Evolutionary conservation across 768 basidiomycete species (phyloP), one percentile per base, ranked within the genome.

Genomic region (Albatrellus ellisii): DNA sequence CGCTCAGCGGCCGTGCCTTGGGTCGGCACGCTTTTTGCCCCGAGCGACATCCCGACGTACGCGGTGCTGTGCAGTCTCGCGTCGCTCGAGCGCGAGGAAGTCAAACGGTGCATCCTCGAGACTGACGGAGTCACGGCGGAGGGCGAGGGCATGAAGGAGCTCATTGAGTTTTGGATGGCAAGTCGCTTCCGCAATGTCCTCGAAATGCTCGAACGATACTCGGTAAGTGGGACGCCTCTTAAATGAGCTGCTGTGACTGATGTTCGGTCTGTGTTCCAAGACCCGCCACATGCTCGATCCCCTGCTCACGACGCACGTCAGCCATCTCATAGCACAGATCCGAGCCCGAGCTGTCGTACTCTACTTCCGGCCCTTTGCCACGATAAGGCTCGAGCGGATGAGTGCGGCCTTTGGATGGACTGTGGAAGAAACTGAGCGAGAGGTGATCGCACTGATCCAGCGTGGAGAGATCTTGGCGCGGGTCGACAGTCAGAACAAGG

Each of bases 401-500:
- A 78, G 82, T 27, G 57, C 62, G 2, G 88, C 90, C 8, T 94
- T 97, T 53, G 91, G 90, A 2, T 81, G 84, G 77, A 66, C 68
- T 0, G 61, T 84, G 6, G 74, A 75, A 3, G 73, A 80, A 46
- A 75, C 87, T 24, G 79, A 87, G 57, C 61, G 62, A 27, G 73
- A 82, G 45, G 77, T 95, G 17, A 82, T 91, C 12, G 59, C 61
- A 17, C 69, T 97, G 26, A 89, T 97, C 43, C 78, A 81, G 56
- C 64, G 66, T 1, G 84, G 86, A 1, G 68, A 73, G 36, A 85
- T 97, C 46, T 72, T 81, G 52, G 91, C 77, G 2, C 69, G 88
- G 8, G 79, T 95, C 14, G 91, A 97, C 56, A 82, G 85, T 52
- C 81, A 84, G 58, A 88, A 90, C 60, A 89, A 87, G 70, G 87